Evolutionary conservation across 148 eudicot species (phyloP).

Genomic region (Camellia japonica): DNA sequence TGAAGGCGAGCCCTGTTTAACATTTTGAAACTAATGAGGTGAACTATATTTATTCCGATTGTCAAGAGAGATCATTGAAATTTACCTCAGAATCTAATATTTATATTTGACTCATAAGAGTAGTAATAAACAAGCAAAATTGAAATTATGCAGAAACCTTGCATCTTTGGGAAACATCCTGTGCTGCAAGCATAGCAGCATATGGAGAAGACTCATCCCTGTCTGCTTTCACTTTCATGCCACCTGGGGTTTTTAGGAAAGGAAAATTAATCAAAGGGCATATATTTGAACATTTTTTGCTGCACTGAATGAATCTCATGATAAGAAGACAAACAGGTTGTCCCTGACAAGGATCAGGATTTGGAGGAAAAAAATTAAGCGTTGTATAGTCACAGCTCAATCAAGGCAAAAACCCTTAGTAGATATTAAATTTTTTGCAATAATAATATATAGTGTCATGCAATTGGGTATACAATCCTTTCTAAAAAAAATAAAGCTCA

Average conservation of each 20-base stretch:
- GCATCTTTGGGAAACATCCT: constrained; percentile 18
- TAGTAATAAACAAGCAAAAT: background rate
- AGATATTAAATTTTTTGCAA: background rate
- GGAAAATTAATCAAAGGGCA: background rate
- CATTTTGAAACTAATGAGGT: too few relatives aligned
- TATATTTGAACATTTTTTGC: background rate
- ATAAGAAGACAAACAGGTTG: background rate
- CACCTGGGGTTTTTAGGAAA: constrained; percentile 4
- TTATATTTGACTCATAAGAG: background rate
- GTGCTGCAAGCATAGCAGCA: constrained; percentile 23
- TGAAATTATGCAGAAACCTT: constrained; percentile 5
- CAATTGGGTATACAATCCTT: background rate
- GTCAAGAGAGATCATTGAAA: too few relatives aligned
- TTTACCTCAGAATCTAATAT: background rate
- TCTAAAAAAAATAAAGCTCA: background rate
- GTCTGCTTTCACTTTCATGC: constrained; percentile 22
- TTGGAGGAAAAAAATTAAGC: too few relatives aligned
- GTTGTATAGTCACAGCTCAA: too few relatives aligned
- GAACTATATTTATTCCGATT: too few relatives aligned
- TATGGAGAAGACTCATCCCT: constrained; percentile 25
- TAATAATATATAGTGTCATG: background rate
- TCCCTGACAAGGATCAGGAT: background rate
- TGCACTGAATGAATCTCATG: background rate
- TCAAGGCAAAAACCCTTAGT: too few relatives aligned
- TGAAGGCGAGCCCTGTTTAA: too few relatives aligned